A percentile compares a stretch with the other conserved stretches of the same genome.
These are phyloP conservation scores for Magnolia officinalis DNA, from an alignment of 164 flowering plant species.

Conservation along the genomic window DNA sequence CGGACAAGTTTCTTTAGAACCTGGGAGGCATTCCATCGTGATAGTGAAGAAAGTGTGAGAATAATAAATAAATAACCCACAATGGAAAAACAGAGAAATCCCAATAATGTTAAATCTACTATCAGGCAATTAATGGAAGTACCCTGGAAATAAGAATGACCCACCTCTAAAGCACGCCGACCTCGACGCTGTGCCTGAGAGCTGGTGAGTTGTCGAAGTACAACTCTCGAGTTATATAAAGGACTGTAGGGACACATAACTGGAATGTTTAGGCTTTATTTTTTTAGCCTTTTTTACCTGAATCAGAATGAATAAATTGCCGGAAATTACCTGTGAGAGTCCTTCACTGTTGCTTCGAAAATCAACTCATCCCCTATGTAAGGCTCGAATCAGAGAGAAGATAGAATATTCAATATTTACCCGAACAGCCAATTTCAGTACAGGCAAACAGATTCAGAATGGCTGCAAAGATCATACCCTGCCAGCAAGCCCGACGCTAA, in stretches of 20 bases:
- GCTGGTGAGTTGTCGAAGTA: slow-evolving; percentile 70
- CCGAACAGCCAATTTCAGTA: not conserved
- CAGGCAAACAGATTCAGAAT: not conserved
- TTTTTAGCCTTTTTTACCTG: not conserved
- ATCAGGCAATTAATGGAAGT: not conserved
- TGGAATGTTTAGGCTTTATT: not conserved
- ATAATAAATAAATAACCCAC: not conserved
- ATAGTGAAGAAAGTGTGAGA: not conserved
- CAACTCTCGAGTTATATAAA: slow-evolving; percentile 64
- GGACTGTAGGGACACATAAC: slow-evolving; percentile 44
- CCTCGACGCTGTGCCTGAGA: slow-evolving; percentile 91
- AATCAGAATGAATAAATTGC: not conserved
- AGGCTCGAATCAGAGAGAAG: slow-evolving; percentile 13
- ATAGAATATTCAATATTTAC: not conserved
- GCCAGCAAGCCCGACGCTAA: slow-evolving; percentile 80
- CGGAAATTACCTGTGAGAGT: slow-evolving; percentile 55
- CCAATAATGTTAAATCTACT: not conserved
- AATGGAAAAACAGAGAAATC: not conserved
- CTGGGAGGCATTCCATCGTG: slow-evolving; percentile 25
- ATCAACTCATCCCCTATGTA: slow-evolving; percentile 81
- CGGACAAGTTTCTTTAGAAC: slow-evolving; percentile 80
- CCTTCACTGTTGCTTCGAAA: slow-evolving; percentile 76
- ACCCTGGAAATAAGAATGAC: not conserved
- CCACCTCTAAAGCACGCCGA: slow-evolving; percentile 82
- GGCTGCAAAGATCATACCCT: slow-evolving; percentile 46